phyloP scores from a whole-genome alignment of 106 monocot genomes.

The Allium fistulosum region DNA sequence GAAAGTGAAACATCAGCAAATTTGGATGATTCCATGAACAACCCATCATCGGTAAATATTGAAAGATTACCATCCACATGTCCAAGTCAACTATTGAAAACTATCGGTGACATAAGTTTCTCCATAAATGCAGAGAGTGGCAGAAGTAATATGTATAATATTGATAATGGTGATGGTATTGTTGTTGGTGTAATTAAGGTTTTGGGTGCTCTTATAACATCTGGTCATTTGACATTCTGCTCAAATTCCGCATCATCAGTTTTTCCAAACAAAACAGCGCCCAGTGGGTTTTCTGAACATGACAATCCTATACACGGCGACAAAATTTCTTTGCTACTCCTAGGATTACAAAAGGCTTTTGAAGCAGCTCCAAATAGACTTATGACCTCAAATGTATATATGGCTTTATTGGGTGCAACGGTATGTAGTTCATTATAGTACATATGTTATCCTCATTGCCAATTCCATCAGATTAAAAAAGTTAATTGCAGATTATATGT shows the following conservation, averaged over 20 bases:
- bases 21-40: constrained; percentile 11
- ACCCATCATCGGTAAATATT: constrained; percentile 16
- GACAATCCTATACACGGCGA: constrained; percentile 52
- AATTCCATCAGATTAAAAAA: too few relatives aligned
- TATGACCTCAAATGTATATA: constrained; percentile 85
- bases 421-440: constrained; percentile 25
- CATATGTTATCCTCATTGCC: constrained; percentile 2
- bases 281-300: constrained; percentile 34
- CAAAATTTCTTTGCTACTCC: constrained; percentile 73
- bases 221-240: constrained; percentile 57
- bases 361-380: constrained; percentile 75
- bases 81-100: constrained; percentile 45
- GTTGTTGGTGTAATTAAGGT: constrained; percentile 84
- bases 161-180: constrained; percentile 84
- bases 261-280: constrained; percentile 19
- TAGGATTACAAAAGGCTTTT: constrained; percentile 84
- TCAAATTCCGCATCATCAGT: constrained; percentile 26
- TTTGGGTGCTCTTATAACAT: constrained; percentile 79
- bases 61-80: constrained; percentile 38
- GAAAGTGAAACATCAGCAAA: constrained; percentile 9
- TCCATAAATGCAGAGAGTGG: constrained; percentile 70
- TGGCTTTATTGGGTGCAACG: constrained; percentile 71
- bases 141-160: constrained; percentile 67
- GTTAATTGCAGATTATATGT: too few relatives aligned
- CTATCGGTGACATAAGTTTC: constrained; percentile 62